Conservation (phyloP, 2,329 filamentous ascomycete species). For the Penicillium sumatraense region DNA sequence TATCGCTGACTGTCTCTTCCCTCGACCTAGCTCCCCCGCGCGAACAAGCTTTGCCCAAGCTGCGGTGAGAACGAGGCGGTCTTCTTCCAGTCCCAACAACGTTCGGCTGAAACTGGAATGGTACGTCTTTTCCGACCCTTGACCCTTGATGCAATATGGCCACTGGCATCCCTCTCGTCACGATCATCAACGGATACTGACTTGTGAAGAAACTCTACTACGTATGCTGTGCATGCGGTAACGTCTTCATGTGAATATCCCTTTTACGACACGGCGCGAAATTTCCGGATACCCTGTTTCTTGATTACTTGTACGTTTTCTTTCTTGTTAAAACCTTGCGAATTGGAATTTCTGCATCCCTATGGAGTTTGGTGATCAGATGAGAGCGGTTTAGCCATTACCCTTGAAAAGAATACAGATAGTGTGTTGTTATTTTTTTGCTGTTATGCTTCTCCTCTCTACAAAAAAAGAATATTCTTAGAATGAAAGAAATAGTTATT, state of each 20-base stretch:
- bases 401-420: neutral
- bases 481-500: constrained; percentile 15
- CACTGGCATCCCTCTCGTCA: too few species aligned
- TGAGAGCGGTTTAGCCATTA: neutral
- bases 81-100: constrained; percentile 98
- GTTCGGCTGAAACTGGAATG: constrained; percentile 97
- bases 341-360: constrained; percentile 11
- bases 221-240: constrained; percentile 91
- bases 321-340: neutral
- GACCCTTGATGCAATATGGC: too few species aligned
- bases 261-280: constrained; percentile 25
- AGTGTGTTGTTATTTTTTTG: too few species aligned
- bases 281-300: constrained; percentile 39
- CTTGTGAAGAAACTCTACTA: constrained; percentile 78
- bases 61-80: constrained; percentile 90
- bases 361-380: constrained; percentile 16
- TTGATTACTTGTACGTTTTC: constrained; percentile 19
- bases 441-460: too few species aligned
- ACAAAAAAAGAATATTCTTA: too few species aligned
- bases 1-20: constrained; percentile 37
- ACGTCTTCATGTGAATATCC: constrained; percentile 67
- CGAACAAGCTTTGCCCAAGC: constrained; percentile 80
- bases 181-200: too few species aligned
- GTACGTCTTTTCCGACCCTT: constrained; percentile 62
- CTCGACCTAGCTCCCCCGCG: constrained; percentile 76